Evolutionary conservation across 805 yeast species (phyloP), one percentile per base, ranked within the genome.

Genomic region (Starmerella kuoi): DNA sequence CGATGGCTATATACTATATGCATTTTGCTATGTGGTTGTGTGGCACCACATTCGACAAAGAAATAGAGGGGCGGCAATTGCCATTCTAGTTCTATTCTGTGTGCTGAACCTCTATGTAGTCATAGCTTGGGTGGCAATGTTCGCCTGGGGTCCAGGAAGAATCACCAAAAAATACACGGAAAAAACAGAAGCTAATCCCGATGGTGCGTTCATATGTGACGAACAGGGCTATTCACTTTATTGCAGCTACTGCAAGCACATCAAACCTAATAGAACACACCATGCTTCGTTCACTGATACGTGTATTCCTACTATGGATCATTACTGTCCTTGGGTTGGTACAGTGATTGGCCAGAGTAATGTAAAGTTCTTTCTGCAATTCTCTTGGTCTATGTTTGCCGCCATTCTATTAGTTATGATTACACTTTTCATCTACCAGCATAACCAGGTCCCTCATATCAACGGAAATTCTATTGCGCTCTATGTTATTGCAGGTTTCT

Each of bases 221-320:
- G 63, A 62, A 8, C 67, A 71, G 43, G 96, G 97, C 0, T 74
- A 69, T 49, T 93, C 95, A 0, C 64, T 65, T 22, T 87, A 82
- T 76, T 85, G 95, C 55, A 61, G 79, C 1, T 58, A 62, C 9
- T 83, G 95, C 56, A 64, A 71, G 37, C 69, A 78, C 4, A 59
- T 82, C 24, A 84, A 82, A 54, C 67, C 77, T 1, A 70, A 74
- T 21, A 65, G 95, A 39, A 59, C 81, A 0, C 88, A 76, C 50
- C 95, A 83, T 55, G 77, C 86, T 31, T 65, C 71, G 3, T 66
- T 70, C 37, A 39, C 62, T 40, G 69, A 67, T 2, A 55, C 60
- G 20, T 84, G 94, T 55, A 74, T 86, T 0, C 75, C 82, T 0
- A 67, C 70, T 44, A 79, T 82, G 66, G 97, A 87, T 60, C 97